Percentiles rank a stretch among this genome's conserved stretches.
phyloP scores from a whole-genome alignment of 2,329 filamentous ascomycete genomes.

The Xylariales sp. region DNA sequence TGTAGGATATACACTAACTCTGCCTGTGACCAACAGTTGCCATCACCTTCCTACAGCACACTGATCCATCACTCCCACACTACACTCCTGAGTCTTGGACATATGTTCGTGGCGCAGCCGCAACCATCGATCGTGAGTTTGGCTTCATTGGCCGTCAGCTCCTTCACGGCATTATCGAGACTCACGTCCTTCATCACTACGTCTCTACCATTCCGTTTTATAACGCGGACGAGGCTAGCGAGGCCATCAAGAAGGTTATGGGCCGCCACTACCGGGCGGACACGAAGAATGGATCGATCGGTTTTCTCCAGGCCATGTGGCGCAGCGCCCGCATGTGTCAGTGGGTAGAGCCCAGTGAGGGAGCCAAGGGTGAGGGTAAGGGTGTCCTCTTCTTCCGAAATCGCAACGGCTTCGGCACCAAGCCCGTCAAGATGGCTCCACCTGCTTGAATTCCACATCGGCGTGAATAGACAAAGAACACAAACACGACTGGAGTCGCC shows the following conservation, averaged over 20 bases:
- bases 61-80: slow-evolving; percentile 89
- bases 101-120: slow-evolving; percentile 87
- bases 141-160: slow-evolving; percentile 90
- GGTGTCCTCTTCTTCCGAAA: slow-evolving; percentile 94
- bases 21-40: slow-evolving; percentile 58
- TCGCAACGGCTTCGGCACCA: slow-evolving; percentile 75
- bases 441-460: too few species aligned
- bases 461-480: too few species aligned
- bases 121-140: slow-evolving; percentile 95
- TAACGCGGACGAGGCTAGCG: slow-evolving; percentile 88
- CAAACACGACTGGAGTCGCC: too few species aligned
- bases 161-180: slow-evolving; percentile 95
- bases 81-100: slow-evolving; percentile 86
- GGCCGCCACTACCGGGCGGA: slow-evolving; percentile 90
- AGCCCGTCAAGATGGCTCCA: slow-evolving; percentile 27
- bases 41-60: slow-evolving; percentile 97
- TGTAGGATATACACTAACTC: slow-evolving; percentile 1
- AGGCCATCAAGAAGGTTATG: slow-evolving; percentile 94
- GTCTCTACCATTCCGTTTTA: slow-evolving; percentile 96
- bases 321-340: slow-evolving; percentile 82
- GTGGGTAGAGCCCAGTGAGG: slow-evolving; percentile 91
- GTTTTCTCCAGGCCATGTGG: slow-evolving; percentile 84
- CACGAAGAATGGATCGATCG: slow-evolving; percentile 67
- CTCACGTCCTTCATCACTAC: slow-evolving; percentile 97
- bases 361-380: slow-evolving; percentile 74